These are phyloP conservation scores for Colletotrichum orbiculare DNA, from an alignment of 2,329 filamentous ascomycete genomes.

Conservation along the genomic window DNA sequence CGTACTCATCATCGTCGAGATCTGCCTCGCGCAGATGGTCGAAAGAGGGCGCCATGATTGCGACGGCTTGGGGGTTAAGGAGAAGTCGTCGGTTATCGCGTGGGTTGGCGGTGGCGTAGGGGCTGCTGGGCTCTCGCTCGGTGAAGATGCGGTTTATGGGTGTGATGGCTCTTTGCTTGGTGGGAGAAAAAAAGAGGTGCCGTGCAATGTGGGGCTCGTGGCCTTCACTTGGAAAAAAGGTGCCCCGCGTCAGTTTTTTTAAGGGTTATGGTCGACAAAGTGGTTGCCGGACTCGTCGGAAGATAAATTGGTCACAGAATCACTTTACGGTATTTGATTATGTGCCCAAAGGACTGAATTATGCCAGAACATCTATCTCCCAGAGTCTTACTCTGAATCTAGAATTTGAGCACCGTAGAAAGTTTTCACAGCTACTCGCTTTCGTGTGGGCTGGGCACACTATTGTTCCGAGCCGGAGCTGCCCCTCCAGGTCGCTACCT, in stretches of 20 bases:
- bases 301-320: too few relatives aligned
- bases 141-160: conserved; percentile 28
- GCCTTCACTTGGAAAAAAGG: conserved; percentile 30
- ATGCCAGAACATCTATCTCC: too few relatives aligned
- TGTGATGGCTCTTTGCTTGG: conserved; percentile 30
- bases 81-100: conserved; percentile 13
- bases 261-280: conserved; percentile 30
- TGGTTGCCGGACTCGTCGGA: too few relatives aligned
- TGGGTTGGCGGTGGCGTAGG: conserved; percentile 14
- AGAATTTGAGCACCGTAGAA: conserved; percentile 28
- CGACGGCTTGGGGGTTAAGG: conserved; percentile 39
- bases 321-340: too few relatives aligned
- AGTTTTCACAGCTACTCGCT: conserved; percentile 22
- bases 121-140: conserved; percentile 27
- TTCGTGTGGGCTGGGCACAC: conserved; percentile 35
- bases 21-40: conserved; percentile 93
- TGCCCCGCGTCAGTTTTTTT: conserved; percentile 34
- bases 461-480: conserved; percentile 27
- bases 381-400: background rate
- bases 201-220: conserved; percentile 28
- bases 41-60: conserved; percentile 92
- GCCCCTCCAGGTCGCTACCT: conserved; percentile 21
- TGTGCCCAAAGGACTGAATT: too few relatives aligned
- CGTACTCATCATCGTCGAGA: conserved; percentile 84
- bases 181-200: conserved; percentile 38